Evolutionary conservation across 1,284 basidiomycete genomes (phyloP), one percentile per base, ranked within the genome.

Genomic region (Erythrobasidium hasegawianum): DNA sequence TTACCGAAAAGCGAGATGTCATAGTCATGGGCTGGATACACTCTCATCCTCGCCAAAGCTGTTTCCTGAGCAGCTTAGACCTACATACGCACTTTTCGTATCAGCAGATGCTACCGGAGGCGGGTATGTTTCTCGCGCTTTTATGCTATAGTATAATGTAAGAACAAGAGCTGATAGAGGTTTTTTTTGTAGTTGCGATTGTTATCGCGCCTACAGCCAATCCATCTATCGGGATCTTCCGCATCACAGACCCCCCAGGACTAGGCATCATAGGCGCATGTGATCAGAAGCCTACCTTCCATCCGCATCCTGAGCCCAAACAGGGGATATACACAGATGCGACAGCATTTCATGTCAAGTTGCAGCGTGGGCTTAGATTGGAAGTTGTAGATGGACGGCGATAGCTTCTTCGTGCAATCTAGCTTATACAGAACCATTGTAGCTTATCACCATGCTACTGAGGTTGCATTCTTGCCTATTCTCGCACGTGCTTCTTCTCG

Each of bases 81-180:
- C 59, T 75, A 39, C 74, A 75, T 52, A 74, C 74, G n/a, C 74
- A 75, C 26, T 59, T 70, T 5, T 52, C 57, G 7, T 75, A 71
- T 62, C 74, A 75, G 62, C 59, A 68, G 20, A 66, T 73, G 53
- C 64, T 75, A 27, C 73, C 72, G 20, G 74, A 75, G 62, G 71
- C 72, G 0, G 58, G 54, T 55, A 27, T 18, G 47, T 45, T 7
- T 41, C 16, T 22, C 29, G n/a, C 7, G n/a, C n/a, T n/a, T n/a
- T n/a, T n/a, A n/a, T n/a, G n/a, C n/a, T n/a, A n/a, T n/a, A n/a
- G n/a, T n/a, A n/a, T n/a, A n/a, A n/a, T n/a, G n/a, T n/a, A n/a
- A n/a, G n/a, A n/a, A n/a, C n/a, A n/a, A n/a, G n/a, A n/a, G n/a
- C n/a, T n/a, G n/a, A n/a, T n/a, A 7, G n/a, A n/a, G 14, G 11